Evolutionary conservation across 106 monocot species (phyloP).

Genomic region (Chionographis japonica): DNA sequence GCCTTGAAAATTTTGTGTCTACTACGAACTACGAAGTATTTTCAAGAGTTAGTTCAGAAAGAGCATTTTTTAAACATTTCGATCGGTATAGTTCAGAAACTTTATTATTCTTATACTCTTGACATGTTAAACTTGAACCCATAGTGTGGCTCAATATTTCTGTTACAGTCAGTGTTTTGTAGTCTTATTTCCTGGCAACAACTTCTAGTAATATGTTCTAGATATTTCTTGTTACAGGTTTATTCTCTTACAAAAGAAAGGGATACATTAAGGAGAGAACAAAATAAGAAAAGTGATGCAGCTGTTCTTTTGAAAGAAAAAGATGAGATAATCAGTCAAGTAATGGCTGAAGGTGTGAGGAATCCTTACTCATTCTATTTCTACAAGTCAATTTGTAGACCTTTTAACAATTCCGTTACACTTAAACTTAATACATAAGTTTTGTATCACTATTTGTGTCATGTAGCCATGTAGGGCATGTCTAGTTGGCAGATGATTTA

Average conservation of each 20-base stretch:
- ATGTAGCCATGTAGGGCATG: too few relatives aligned
- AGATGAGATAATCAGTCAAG: slow-evolving; percentile 98
- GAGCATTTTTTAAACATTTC: too few relatives aligned
- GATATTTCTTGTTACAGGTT: slow-evolving; percentile 43
- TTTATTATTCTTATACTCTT: too few relatives aligned
- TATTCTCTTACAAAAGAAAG: slow-evolving; percentile 96
- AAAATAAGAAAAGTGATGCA: slow-evolving; percentile 89
- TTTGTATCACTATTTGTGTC: too few relatives aligned
- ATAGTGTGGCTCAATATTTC: too few relatives aligned
- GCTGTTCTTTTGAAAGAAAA: slow-evolving; percentile 97
- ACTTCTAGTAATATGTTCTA: slow-evolving; percentile 4
- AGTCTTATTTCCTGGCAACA: not conserved
- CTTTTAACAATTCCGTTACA: not conserved
- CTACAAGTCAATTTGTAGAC: slow-evolving; percentile 1
- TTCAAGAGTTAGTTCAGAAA: too few relatives aligned
- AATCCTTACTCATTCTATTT: not conserved
- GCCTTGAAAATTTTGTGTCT: too few relatives aligned
- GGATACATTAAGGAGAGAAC: slow-evolving; percentile 91
- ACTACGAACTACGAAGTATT: too few relatives aligned
- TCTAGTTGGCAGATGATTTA: too few relatives aligned
- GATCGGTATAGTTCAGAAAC: too few relatives aligned
- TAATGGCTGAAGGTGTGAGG: slow-evolving; percentile 94
- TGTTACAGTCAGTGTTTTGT: not conserved
- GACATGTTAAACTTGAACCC: too few relatives aligned
- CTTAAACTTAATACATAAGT: too few relatives aligned